Evolutionary conservation across 495 filamentous ascomycete species (phyloP).

Genomic region (Lasiosphaeria ovina): DNA sequence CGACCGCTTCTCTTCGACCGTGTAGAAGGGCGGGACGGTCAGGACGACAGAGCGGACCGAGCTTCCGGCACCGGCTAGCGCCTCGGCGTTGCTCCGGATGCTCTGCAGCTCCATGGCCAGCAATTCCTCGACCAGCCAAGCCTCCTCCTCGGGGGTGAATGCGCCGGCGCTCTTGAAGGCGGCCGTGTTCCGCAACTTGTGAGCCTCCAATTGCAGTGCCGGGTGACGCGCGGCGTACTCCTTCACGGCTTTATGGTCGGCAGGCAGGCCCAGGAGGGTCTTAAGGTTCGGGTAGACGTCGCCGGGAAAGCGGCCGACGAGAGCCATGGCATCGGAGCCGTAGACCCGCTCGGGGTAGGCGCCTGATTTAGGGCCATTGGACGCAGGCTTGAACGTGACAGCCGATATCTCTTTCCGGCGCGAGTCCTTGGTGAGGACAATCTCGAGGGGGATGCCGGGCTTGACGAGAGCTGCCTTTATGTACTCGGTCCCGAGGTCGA

Average conservation of each 20-base stretch:
- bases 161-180: conserved; percentile 69
- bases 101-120: conserved; percentile 95
- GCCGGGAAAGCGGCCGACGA: conserved; percentile 82
- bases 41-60: conserved; percentile 78
- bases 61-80: conserved; percentile 74
- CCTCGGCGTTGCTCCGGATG: conserved; percentile 81
- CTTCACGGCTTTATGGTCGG: conserved; percentile 59
- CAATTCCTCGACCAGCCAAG: conserved; percentile 88
- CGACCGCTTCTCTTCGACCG: conserved; percentile 80
- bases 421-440: conserved; percentile 97
- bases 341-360: conserved; percentile 86
- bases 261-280: conserved; percentile 70
- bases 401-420: conserved; percentile 92
- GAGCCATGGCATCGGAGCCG: conserved; percentile 83
- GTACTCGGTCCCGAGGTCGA: conserved; percentile 96
- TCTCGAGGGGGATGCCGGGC: conserved; percentile 95
- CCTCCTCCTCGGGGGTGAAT: conserved; percentile 63
- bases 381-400: conserved; percentile 85
- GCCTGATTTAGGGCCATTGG: conserved; percentile 54
- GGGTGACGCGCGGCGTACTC: conserved; percentile 73
- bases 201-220: conserved; percentile 55
- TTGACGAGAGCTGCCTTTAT: conserved; percentile 97
- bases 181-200: conserved; percentile 64
- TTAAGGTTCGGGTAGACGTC: conserved; percentile 96
- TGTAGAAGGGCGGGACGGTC: conserved; percentile 90